Evolutionary conservation across 2,329 filamentous ascomycete genomes (phyloP), one percentile per base, ranked within the genome.

Genomic region (Cryphonectria nitschkei): DNA sequence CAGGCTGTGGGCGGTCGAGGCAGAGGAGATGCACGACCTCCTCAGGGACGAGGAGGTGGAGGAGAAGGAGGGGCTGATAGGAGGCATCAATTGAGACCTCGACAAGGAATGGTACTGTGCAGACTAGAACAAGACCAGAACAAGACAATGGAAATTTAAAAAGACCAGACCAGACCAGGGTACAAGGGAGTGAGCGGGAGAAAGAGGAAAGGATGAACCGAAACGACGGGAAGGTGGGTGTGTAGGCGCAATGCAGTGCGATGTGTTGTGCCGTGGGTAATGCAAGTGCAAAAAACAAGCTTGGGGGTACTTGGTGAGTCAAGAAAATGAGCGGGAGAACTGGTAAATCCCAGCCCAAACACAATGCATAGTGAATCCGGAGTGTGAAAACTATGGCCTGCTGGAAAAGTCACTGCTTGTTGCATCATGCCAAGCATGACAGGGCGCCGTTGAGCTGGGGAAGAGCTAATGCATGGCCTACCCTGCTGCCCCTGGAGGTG

Each of bases 11-110:
- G n/a, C 39, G n/a, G 22, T n/a, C 22, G 54, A 6, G 32, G 46
- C 9, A 32, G 22, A 26, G 16, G 67, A 65, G 68, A 66, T 61
- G 66, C 39, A 54, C 67, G 65, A 37, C 66, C 54, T 69, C 66
- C 54, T 69, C 64, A 63, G 41, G 32, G 69, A 50, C 46, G 69
- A 58, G 32, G 72, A 69, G 22, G 72, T 60, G 19, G 69, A 56
- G 29, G 72, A 69, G 22, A 70, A 63, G 14, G 72, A 73, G 63
- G 71, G 71, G 71, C 69, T 67, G 52, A 68, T 62, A 61, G 70
- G 70, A 73, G 72, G 72, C 72, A 73, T 73, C 70, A 70, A 73
- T 67, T 37, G 60, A 65, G 60, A 46, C 66, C 41, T 61, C 67
- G 61, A 46, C 61, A 54, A 41, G 63, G 54, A 58, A 66, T 54